phyloP scores from a whole-genome alignment of 371 early-diverging fungal species.

The Apophysomyces variabilis region DNA sequence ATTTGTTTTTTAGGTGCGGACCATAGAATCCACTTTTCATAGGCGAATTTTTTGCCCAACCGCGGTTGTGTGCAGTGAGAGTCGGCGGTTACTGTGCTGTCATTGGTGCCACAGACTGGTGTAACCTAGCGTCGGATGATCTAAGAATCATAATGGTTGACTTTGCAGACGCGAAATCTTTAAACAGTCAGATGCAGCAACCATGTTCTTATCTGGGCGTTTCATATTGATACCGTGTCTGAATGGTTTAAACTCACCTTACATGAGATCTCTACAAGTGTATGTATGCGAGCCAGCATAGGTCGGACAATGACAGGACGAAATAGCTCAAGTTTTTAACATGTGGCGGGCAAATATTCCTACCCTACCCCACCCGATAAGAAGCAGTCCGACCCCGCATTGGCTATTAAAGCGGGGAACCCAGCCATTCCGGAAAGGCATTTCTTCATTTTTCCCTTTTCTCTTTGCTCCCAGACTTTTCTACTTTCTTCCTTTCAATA shows the following conservation, averaged over 20 bases:
- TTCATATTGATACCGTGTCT: too few species aligned
- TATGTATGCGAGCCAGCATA: too few species aligned
- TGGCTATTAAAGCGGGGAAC: conserved; percentile 17
- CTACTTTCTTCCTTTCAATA: conserved; percentile 3
- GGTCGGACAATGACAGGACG: too few species aligned
- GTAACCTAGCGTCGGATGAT: conserved; percentile 7
- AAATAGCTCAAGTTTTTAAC: too few species aligned
- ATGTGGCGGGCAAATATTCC: too few species aligned
- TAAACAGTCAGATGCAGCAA: too few species aligned
- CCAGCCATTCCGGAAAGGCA: not conserved
- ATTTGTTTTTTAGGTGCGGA: not conserved
- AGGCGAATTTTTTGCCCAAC: not conserved
- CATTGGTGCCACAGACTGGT: conserved; percentile 2
- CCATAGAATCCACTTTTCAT: not conserved
- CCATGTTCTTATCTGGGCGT: too few species aligned
- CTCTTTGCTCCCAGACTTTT: conserved; percentile 8
- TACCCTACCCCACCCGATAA: conserved; percentile 16
- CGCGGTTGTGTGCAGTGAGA: not conserved
- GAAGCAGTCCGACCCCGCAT: conserved; percentile 19
- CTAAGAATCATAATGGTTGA: conserved; percentile 4
- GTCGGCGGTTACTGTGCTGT: not conserved
- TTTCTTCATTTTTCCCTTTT: conserved; percentile 13
- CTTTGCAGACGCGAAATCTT: too few species aligned
- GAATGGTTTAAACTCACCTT: too few species aligned
- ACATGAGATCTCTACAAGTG: too few species aligned